Percentiles rank a stretch among this genome's conserved stretches.
Evolutionary conservation across 306 rosid genomes (phyloP).

Genomic region (Prunus fruticosa): DNA sequence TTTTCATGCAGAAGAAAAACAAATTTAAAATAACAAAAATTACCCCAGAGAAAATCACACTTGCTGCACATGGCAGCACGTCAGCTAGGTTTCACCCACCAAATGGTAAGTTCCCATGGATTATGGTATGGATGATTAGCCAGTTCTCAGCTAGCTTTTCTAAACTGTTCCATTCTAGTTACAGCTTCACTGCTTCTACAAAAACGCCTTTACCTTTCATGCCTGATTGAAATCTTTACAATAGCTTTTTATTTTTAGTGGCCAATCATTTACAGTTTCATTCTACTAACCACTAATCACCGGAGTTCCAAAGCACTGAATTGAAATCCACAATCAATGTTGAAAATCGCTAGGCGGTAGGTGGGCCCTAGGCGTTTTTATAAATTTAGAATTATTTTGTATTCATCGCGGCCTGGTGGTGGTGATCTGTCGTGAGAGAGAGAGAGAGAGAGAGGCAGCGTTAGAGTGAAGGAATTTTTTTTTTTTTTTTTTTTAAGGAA

Average conservation of each 20-base stretch:
- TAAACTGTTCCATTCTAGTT: background rate
- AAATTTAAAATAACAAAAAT: background rate
- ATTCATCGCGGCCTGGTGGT: no score
- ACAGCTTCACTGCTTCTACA: background rate
- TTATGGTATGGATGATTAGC: background rate
- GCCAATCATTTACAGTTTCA: background rate
- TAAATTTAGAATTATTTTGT: no score
- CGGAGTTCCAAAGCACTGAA: background rate
- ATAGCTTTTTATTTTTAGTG: background rate
- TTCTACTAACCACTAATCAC: background rate
- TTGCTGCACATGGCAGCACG: background rate
- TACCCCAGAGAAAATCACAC: background rate
- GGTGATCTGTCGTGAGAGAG: no score
- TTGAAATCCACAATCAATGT: no score
- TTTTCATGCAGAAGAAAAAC: background rate
- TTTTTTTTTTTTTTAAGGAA: no score
- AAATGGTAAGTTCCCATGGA: background rate
- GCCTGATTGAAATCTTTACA: background rate
- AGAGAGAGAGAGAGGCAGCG: no score
- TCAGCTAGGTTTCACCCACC: background rate
- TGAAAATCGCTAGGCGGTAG: no score
- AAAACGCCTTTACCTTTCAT: background rate
- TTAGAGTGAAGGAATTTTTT: no score
- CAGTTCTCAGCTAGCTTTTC: background rate
- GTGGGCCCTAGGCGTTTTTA: no score